Evolutionary conservation across 805 yeast species (phyloP), one percentile per base, ranked within the genome.

Genomic region (Saccharomycopsis schoenii): DNA sequence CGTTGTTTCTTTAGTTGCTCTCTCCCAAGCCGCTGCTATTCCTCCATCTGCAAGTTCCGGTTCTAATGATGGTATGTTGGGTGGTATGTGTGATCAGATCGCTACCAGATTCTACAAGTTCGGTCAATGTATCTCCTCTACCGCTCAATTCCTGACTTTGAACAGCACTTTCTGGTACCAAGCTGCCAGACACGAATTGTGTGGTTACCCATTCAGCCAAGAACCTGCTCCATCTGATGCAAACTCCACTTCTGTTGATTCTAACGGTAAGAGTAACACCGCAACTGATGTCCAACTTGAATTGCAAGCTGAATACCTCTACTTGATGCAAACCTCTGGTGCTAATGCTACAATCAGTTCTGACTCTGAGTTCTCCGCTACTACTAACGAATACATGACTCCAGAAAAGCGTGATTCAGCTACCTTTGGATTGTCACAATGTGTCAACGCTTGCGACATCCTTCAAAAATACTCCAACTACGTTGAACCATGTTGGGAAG

Each of bases 151-250:
- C 43, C 55, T 55, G 14, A 12, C n/a, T n/a, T 41, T 63, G 54
- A 61, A 61, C 57, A 19, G 29, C 15, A 58, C 60, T 39, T 63
- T 63, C 60, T 63, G 65, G 65, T 63, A 56, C 64, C 63, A 61
- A 56, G 65, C 65, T 21, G 63, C 64, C 29, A 60, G 40, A 51
- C 50, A 63, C 25, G 64, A 54, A 34, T 54, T 63, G 17, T 63
- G 65, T 55, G 65, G 65, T 43, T 58, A 61, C 58, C 62, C 52
- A 14, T 61, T 63, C 60, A 41, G 57, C 19, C 29, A 14, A 3
- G 42, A 39, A 5, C 17, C 17, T 1, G 39, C 58, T 5, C 43
- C 50, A 42, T 5, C 39, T n/a, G n/a, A 41, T 36, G 17, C 54
- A 54, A 54, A 40, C 37, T 19, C 58, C 29, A 21, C 39, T 11